Evolutionary conservation across 208 protist species (phyloP), one percentile per base, ranked within the genome.

Genomic region (Crithidia sp.): DNA sequence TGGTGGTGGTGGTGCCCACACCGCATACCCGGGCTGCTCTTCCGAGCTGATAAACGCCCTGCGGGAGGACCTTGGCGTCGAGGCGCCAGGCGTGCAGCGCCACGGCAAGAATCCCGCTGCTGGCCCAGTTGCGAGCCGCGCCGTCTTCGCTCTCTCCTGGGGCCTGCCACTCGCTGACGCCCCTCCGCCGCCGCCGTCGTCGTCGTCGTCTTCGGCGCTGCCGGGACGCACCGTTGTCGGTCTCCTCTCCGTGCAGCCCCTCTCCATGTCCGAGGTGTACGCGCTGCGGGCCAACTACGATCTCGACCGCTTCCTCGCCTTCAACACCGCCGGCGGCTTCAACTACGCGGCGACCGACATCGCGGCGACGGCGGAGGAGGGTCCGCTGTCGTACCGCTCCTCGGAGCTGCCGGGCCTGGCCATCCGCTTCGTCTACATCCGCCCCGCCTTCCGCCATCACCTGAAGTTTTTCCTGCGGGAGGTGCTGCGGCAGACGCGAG

Each of bases 201-300:
- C 74, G 8, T 12, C 61, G 0, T 13, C 74, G 9, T 12, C 45
- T 3, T 4, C 8, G 9, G 63, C 65, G 65, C 16, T n/a, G 5
- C 13, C 74, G 2, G 47, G 28, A 5, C 28, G 71, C 37, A 69
- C 73, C 47, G 65, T 93, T 44, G 80, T 92, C 7, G 93, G 91
- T 58, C 68, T 94, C 17, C 82, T 87, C 5, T 87, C 87, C 6
- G 76, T 85, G 65, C 84, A 89, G 53, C 65, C 66, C 36, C 55
- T 95, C 40, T 79, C 79, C 9, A 67, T 88, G 36, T 17, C 61
- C 0, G 93, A 96, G 56, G 83, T 95, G 85, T 94, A 97, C 69
- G 85, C 83, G n/a, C 75, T 97, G 7, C 87, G 91, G 39, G 77
- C 80, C 59, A 95, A 96, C 82, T 97, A 95, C 72, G 87, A 94